Conservation (phyloP, 1,284 basidiomycete species). For the Irpex lacteus region DNA sequence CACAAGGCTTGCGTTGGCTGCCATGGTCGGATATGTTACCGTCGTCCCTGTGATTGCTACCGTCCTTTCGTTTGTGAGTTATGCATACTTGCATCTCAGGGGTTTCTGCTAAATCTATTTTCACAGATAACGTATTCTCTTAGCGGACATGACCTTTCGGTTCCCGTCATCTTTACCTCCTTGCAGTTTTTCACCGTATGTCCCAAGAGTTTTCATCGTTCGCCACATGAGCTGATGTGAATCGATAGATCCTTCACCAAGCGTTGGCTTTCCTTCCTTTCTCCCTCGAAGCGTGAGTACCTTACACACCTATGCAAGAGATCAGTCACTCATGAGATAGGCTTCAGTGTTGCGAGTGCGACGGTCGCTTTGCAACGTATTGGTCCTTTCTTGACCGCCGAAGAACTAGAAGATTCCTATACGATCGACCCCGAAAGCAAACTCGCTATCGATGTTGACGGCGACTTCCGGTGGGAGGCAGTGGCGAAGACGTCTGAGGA, state of each 20-base stretch:
- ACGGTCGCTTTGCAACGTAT: slow-evolving; percentile 62
- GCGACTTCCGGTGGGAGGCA: slow-evolving; percentile 70
- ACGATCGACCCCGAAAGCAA: slow-evolving; percentile 41
- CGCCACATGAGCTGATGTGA: neutral
- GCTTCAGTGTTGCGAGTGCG: slow-evolving; percentile 46
- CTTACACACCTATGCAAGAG: neutral
- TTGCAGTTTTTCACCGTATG: slow-evolving; percentile 75
- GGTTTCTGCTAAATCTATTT: neutral
- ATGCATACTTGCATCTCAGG: neutral
- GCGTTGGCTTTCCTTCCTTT: slow-evolving; percentile 54
- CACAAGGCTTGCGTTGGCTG: slow-evolving; percentile 48
- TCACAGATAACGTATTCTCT: slow-evolving; percentile 68
- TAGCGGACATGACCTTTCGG: slow-evolving; percentile 60
- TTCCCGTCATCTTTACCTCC: slow-evolving; percentile 72
- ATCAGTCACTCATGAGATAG: neutral
- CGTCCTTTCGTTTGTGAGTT: slow-evolving; percentile 66
- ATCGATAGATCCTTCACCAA: slow-evolving; percentile 48
- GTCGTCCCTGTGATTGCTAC: slow-evolving; percentile 68
- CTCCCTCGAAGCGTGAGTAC: slow-evolving; percentile 34
- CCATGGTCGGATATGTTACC: slow-evolving; percentile 53
- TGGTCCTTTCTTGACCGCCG: slow-evolving; percentile 56
- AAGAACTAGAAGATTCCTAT: slow-evolving; percentile 58
- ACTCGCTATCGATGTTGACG: slow-evolving; percentile 56
- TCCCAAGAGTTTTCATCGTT: slow-evolving; percentile 4
- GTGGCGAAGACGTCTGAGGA: slow-evolving; percentile 32